These are phyloP conservation scores for Lasiosphaeriaceae sp. DNA, from an alignment of 495 filamentous ascomycete genomes.

Conservation along the genomic window DNA sequence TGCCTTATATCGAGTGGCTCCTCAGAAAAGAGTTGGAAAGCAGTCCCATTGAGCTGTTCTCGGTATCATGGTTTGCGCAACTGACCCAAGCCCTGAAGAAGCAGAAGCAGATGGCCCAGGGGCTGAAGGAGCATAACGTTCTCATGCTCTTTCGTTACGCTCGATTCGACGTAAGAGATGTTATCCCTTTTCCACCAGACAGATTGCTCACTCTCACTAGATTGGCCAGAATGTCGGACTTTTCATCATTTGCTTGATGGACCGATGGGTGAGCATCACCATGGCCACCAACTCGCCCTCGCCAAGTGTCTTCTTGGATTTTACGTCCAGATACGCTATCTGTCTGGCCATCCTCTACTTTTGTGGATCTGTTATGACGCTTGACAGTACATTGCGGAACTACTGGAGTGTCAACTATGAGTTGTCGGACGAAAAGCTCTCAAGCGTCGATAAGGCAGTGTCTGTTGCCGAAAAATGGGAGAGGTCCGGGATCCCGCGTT, in stretches of 20 bases:
- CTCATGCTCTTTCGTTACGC: conserved; percentile 28
- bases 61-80: conserved; percentile 25
- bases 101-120: conserved; percentile 23
- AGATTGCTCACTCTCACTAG: conserved; percentile 1
- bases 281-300: conserved; percentile 13
- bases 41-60: conserved; percentile 11
- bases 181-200: neutral
- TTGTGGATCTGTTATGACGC: conserved; percentile 19
- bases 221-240: conserved; percentile 27
- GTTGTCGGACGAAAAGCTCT: conserved; percentile 18
- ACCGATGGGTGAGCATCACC: conserved; percentile 27
- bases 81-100: conserved; percentile 21
- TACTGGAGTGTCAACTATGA: conserved; percentile 21
- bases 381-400: conserved; percentile 19
- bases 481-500: neutral
- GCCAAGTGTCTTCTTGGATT: conserved; percentile 17
- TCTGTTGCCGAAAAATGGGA: conserved; percentile 13
- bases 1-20: conserved; percentile 28
- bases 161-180: conserved; percentile 12
- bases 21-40: conserved; percentile 8
- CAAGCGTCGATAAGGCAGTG: conserved; percentile 6
- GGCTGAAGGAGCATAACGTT: conserved; percentile 29
- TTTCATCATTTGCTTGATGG: conserved; percentile 28
- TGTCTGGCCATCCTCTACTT: conserved; percentile 30
- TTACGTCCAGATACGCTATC: conserved; percentile 25